Base-by-base conservation (phyloP, 129 eudicot genomes). In the Flaveria bidentis region DNA sequence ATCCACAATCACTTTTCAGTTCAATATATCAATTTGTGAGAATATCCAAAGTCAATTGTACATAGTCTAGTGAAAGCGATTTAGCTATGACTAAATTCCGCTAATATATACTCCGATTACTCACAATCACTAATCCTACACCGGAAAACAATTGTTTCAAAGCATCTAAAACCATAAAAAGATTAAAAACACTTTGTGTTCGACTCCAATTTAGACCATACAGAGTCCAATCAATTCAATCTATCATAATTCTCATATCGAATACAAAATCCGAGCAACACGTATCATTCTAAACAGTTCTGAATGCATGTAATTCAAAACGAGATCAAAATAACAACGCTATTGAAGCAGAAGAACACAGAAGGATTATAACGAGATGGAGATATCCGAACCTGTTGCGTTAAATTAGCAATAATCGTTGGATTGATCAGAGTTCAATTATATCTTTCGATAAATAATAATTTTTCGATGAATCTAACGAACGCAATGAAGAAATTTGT, bases 311-410 rank as follows among this genome's bases (percentile, higher is more conserved):
- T 1, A 45, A 49, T 7, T 51, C 22, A 9, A 65, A 65, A 65
- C 66, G 52, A 36, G 66, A 18, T 50, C 33, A 49, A 76, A 64
- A 6, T 33, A 65, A 47, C 6, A 20, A 16, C 26, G 15, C 42
- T 13, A 22, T 15, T 15, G 49, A 18, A 22, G 0, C 23, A 22
- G 15, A 45, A 46, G 20, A 64, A 64, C 14, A 17, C 30, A 22
- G 4, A 57, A 26, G 28, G 11, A 75, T 75, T 2, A 22, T n/a
- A n/a, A n/a, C n/a, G n/a, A n/a, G n/a, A n/a, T n/a, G n/a, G n/a
- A n/a, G n/a, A n/a, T n/a, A n/a, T n/a, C n/a, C n/a, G 17, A 74
- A 74, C 78, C 78, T 74, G 69, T 74, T 42, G 15, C 53, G 9
- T 4, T 1, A 22, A 57, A 57, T 57, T 9, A 74, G 26, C 58